A percentile compares a stretch with the other conserved stretches of the same genome.
Conservation (phyloP, 371 early-diverging fungal genomes). For the Lichtheimia hyalospora region DNA sequence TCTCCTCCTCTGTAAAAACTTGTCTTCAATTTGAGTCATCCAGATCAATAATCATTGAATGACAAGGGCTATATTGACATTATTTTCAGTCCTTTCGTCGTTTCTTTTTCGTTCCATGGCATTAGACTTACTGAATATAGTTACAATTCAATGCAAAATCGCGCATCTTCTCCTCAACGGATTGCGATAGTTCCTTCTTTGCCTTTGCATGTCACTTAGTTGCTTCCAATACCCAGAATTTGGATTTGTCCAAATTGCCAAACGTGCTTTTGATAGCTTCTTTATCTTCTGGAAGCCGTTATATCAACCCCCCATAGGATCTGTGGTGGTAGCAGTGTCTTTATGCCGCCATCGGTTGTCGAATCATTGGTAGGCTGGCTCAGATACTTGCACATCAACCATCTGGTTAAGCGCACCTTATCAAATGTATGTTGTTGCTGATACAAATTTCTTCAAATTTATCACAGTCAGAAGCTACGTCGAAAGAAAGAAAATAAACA, state of each 20-base stretch:
- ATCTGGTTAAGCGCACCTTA: too few species aligned
- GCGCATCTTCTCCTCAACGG: slow-evolving; percentile 5
- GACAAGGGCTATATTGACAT: not conserved
- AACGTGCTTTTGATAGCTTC: not conserved
- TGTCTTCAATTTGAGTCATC: slow-evolving; percentile 3
- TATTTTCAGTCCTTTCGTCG: not conserved
- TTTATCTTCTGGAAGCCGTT: too few species aligned
- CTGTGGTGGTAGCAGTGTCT: too few species aligned
- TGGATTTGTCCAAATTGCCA: not conserved
- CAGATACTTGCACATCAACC: too few species aligned
- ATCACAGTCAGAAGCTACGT: too few species aligned
- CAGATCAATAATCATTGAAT: slow-evolving; percentile 3
- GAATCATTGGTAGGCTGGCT: too few species aligned
- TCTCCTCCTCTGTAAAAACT: not conserved
- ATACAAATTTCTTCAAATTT: too few species aligned
- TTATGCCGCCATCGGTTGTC: too few species aligned
- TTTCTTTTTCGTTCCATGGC: not conserved
- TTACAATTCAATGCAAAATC: slow-evolving; percentile 5
- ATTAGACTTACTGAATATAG: slow-evolving; percentile 1
- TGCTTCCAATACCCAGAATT: slow-evolving; percentile 1
- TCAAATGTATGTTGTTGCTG: too few species aligned
- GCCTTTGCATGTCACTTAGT: not conserved
- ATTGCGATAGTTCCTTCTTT: not conserved
- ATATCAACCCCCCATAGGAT: too few species aligned
- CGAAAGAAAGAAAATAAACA: too few species aligned